These are phyloP conservation scores for Hypomyces perniciosus DNA, from an alignment of 2,329 filamentous ascomycete genomes.

Conservation along the genomic window DNA sequence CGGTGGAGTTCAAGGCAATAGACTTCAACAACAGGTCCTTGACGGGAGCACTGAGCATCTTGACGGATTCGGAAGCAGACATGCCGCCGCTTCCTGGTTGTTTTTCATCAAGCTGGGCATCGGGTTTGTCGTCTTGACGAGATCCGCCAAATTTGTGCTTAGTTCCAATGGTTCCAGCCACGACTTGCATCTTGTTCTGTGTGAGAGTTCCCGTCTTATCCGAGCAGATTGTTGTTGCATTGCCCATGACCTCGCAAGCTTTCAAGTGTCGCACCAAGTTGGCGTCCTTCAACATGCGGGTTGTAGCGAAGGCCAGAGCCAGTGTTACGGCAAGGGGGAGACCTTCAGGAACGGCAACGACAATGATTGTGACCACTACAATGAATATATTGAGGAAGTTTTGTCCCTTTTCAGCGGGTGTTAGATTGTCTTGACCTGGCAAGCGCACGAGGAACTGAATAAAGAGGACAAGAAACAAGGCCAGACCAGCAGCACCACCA, in stretches of 20 bases:
- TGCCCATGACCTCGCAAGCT: slow-evolving; percentile 77
- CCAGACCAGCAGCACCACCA: slow-evolving; percentile 68
- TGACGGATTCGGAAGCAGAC: slow-evolving; percentile 40
- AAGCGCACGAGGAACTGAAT: slow-evolving; percentile 77
- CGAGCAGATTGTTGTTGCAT: slow-evolving; percentile 64
- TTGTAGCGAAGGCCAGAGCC: slow-evolving; percentile 70
- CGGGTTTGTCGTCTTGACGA: slow-evolving; percentile 16
- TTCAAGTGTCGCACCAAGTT: slow-evolving; percentile 71
- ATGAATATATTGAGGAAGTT: slow-evolving; percentile 71
- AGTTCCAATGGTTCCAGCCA: slow-evolving; percentile 54
- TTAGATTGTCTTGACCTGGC: slow-evolving; percentile 40
- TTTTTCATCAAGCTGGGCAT: slow-evolving; percentile 16
- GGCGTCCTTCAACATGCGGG: slow-evolving; percentile 70
- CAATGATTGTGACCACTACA: slow-evolving; percentile 72
- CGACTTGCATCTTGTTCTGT: slow-evolving; percentile 64
- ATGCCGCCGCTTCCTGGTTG: slow-evolving; percentile 25
- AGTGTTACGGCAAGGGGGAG: slow-evolving; percentile 72
- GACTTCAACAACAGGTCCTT: slow-evolving; percentile 53
- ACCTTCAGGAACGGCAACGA: slow-evolving; percentile 73
- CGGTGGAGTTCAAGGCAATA: slow-evolving; percentile 63
- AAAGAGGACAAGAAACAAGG: slow-evolving; percentile 78
- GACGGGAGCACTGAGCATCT: slow-evolving; percentile 39
- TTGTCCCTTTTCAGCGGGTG: slow-evolving; percentile 70
- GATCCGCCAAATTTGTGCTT: slow-evolving; percentile 40
- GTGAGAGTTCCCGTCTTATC: slow-evolving; percentile 64